Base-by-base conservation (phyloP, 352 stramenopile species). In the Blastocystis sp. region DNA sequence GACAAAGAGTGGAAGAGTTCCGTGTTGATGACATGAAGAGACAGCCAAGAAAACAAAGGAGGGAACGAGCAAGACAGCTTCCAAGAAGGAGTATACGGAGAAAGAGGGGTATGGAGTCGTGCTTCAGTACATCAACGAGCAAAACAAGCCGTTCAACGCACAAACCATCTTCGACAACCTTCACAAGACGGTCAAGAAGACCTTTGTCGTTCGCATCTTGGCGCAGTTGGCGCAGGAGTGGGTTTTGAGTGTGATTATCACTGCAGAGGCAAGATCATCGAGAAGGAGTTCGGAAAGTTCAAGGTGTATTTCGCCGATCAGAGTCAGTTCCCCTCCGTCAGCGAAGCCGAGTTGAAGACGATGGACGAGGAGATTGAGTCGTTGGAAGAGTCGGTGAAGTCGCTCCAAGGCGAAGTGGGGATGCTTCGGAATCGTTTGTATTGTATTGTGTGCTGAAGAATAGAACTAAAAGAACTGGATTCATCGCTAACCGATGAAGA, bases 291-390 rank as follows among this genome's bases (percentile, higher is more conserved):
- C 53, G 69, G 69, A 44, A 81, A 81, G 48, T 63, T 40, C 46
- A 81, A 81, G 38, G 69, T 81, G 29, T 81, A 81, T 46, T 81
- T 81, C 44, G 69, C 69, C 24, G 69, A 81, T 29, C 69, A 81
- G 14, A 81, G 38, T 29, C 69, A 81, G 48, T 81, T 81, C 29
- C 69, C 69, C 18, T n/a, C 14, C 4, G 48, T 81, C 16, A 40
- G 21, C 24, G 69, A 81, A 18, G 18, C 27, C n/a, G 69, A 81
- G 27, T 64, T 81, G 40, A 54, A 81, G 27, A 42, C 53, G 18
- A 81, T 81, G 69, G 69, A 81, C 38, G n/a, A 81, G 4, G 69
- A 81, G 53, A 63, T 81, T 18, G 27, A 42, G 11, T 21, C 48
- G 16, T 42, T 81, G 46, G 49, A 59, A 32, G 69, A 42, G 14